These are phyloP conservation scores for Geotrichum australiense DNA, from an alignment of 1,139 yeast species.

Conservation along the genomic window DNA sequence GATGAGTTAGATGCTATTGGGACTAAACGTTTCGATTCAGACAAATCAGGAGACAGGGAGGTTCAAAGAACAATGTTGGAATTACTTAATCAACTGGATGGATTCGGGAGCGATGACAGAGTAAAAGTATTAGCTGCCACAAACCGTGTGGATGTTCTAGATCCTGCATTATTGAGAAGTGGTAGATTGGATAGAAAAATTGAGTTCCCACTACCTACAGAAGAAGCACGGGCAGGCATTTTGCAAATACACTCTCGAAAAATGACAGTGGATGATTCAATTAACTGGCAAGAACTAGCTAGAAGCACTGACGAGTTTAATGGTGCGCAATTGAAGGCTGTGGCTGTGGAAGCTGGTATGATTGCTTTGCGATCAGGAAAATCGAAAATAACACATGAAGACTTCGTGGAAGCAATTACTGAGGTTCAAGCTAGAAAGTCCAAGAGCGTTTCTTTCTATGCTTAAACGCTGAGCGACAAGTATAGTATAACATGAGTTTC, in stretches of 20 bases:
- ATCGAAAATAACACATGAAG: conserved; percentile 88
- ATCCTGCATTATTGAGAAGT: conserved; percentile 93
- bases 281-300: conserved; percentile 97
- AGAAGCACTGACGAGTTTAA: conserved; percentile 97
- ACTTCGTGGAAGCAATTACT: conserved; percentile 95
- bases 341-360: conserved; percentile 99
- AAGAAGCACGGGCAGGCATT: conserved; percentile 94
- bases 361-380: conserved; percentile 96
- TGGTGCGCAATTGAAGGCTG: conserved; percentile 98
- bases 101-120: conserved; percentile 96
- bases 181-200: conserved; percentile 97
- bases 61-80: conserved; percentile 99
- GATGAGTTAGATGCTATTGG: conserved; percentile 99
- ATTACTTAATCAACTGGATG: conserved; percentile 91
- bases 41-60: conserved; percentile 96
- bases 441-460: conserved; percentile 92
- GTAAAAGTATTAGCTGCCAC: conserved; percentile 98
- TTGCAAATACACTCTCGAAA: conserved; percentile 95
- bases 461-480: no score
- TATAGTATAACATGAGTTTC: no score
- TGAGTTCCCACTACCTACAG: conserved; percentile 95
- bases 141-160: conserved; percentile 93
- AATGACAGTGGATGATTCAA: conserved; percentile 87
- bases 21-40: conserved; percentile 95
- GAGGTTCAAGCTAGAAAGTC: conserved; percentile 98